Base-by-base conservation (phyloP, 1,284 basidiomycete genomes). In the Trichosporon coremiiforme region DNA sequence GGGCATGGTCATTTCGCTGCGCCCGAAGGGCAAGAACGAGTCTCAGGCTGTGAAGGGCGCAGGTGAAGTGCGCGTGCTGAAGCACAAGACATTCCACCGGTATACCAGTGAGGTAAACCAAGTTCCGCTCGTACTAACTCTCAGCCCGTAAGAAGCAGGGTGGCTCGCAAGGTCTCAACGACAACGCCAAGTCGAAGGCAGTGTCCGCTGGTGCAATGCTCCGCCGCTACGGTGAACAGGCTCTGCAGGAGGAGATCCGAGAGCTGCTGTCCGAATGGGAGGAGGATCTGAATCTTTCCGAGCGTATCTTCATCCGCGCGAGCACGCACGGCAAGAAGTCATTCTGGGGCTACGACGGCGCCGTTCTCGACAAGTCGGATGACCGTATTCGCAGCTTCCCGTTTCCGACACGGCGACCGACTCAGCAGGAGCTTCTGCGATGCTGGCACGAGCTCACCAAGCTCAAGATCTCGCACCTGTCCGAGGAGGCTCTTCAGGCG, bases 81-180 rank as follows among this genome's bases (percentile, higher is more conserved):
- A 87, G 71, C 94, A 97, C 80, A 99, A 99, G 84, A 98, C 97
- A 0, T 99, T 98, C 83, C 97, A 99, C 83, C 90, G 97, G 7
- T 99, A 99, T 82, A 99, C 97, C 0, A 99, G 94, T 96, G 70
- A 75, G 86, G 83, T 33, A 25, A 25, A 25, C 25, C 25, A 25
- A 25, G 5, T 33, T 31, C 17, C 13, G 57, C 8, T n/a, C 8
- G 29, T 17, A 31, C 29, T 62, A 35, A 62, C 7, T n/a, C 17
- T 67, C 22, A 97, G 94, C 97, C 50, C 92, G 97, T 75, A 87
- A 93, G 74, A 99, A 99, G 83, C 97, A 99, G 85, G 97, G 97
- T 82, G 97, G 97, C 0, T 91, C 93, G 0, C 97, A 99, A 83
- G 90, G 90, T 1, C 78, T 91, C 2, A 97, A 98, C 77, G 97